phyloP scores from a whole-genome alignment of 352 stramenopile species.

The Globisporangium spiculum region DNA sequence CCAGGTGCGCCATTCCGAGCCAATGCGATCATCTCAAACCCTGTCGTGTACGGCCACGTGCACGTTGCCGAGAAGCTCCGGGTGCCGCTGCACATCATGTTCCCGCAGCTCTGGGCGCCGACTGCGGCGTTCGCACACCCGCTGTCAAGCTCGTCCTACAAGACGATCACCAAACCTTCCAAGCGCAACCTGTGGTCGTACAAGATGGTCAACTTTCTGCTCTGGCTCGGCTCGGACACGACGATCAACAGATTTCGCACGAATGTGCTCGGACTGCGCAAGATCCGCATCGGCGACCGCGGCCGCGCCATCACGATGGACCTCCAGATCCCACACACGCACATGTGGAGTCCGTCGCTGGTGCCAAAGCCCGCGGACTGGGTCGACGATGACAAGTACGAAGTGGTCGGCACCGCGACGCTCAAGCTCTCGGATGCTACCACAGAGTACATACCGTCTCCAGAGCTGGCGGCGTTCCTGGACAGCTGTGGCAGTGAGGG shows the following conservation, averaged over 20 bases:
- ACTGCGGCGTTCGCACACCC: constrained; percentile 91
- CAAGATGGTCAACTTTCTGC: constrained; percentile 43
- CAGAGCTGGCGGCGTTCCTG: constrained; percentile 68
- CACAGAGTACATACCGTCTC: constrained; percentile 34
- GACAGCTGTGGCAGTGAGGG: constrained; percentile 21
- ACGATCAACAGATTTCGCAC: constrained; percentile 58
- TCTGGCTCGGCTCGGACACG: constrained; percentile 45
- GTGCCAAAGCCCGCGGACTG: constrained; percentile 65
- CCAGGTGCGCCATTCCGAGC: constrained; percentile 70
- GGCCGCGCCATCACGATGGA: constrained; percentile 35
- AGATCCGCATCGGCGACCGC: constrained; percentile 30
- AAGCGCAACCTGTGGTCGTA: constrained; percentile 55
- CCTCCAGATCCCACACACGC: constrained; percentile 54
- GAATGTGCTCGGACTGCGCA: constrained; percentile 36
- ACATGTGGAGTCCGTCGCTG: constrained; percentile 61
- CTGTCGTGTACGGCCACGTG: constrained; percentile 90
- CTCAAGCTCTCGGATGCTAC: constrained; percentile 1
- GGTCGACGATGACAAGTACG: constrained; percentile 22
- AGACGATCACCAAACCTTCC: constrained; percentile 60
- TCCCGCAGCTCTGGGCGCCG: constrained; percentile 88
- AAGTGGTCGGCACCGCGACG: constrained; percentile 16
- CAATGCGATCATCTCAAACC: constrained; percentile 94
- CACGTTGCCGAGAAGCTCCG: constrained; percentile 91
- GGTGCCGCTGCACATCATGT: constrained; percentile 94
- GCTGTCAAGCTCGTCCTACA: constrained; percentile 82